These are phyloP conservation scores for Bruguiera parviflora DNA, from an alignment of 345 rosid genomes.

Conservation along the genomic window DNA sequence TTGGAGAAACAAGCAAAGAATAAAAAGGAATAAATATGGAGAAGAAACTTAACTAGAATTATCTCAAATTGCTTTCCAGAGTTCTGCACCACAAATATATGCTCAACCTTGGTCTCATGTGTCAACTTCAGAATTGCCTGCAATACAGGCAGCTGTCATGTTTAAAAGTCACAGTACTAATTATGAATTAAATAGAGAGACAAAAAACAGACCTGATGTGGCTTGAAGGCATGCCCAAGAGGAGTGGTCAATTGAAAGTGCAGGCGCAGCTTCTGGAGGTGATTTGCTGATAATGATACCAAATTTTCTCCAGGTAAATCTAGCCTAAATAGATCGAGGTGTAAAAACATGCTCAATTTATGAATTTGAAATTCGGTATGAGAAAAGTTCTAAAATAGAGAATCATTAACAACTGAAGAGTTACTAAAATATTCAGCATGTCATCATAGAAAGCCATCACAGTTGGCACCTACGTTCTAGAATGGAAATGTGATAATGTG, in stretches of 20 bases:
- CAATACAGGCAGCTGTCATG: slow-evolving; percentile 33
- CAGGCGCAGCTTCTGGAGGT: slow-evolving; percentile 88
- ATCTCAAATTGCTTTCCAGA: slow-evolving; percentile 73
- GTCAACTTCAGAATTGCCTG: slow-evolving; percentile 91
- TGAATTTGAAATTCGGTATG: background rate
- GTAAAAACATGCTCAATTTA: background rate
- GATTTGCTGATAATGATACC: slow-evolving; percentile 80
- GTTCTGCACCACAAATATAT: slow-evolving; percentile 67
- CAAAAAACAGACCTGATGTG: slow-evolving; percentile 74
- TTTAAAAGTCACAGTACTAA: slow-evolving; percentile 7
- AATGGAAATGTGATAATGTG: background rate
- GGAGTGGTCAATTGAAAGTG: slow-evolving; percentile 71
- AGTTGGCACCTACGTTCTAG: background rate
- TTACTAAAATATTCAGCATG: too few relatives aligned
- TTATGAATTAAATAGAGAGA: background rate
- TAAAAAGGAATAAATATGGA: background rate
- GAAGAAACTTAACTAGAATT: slow-evolving; percentile 64
- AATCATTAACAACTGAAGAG: too few relatives aligned
- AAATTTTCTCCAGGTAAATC: slow-evolving; percentile 57
- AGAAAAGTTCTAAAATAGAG: too few relatives aligned
- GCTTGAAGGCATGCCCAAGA: slow-evolving; percentile 62
- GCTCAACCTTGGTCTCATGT: slow-evolving; percentile 84
- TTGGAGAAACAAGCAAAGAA: background rate
- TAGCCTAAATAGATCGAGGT: slow-evolving; percentile 40
- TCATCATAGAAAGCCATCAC: background rate